phyloP scores from a whole-genome alignment of 345 rosid genomes.

The Euclidium syriacum region DNA sequence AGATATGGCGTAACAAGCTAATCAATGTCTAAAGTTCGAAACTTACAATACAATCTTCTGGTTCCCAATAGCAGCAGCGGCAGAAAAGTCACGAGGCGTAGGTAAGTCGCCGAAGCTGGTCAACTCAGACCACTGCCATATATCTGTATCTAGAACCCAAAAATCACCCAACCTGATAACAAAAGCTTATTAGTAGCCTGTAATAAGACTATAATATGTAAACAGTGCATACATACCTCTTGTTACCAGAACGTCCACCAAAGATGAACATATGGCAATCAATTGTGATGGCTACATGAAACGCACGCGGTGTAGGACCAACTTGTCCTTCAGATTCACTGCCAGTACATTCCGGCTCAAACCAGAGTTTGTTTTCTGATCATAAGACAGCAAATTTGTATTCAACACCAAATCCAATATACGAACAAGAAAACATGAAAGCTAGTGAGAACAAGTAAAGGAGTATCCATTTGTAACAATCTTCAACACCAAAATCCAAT shows the following conservation, averaged over 20 bases:
- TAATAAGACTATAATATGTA: background rate
- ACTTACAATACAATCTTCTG: slow-evolving; percentile 82
- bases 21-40: slow-evolving; percentile 1
- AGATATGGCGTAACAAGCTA: background rate
- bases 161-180: slow-evolving; percentile 83
- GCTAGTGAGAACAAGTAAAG: too few relatives aligned
- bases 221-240: slow-evolving; percentile 49
- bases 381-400: background rate
- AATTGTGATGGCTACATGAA: slow-evolving; percentile 87
- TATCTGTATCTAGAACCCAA: slow-evolving; percentile 98
- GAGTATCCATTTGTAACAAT: too few relatives aligned
- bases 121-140: slow-evolving; percentile 99
- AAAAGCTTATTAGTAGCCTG: background rate
- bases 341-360: slow-evolving; percentile 85
- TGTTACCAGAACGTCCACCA: slow-evolving; percentile 82
- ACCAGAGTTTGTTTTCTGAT: slow-evolving; percentile 83
- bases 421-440: too few relatives aligned
- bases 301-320: slow-evolving; percentile 85
- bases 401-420: background rate
- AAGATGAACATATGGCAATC: slow-evolving; percentile 95
- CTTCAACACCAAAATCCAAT: too few relatives aligned
- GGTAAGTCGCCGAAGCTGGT: slow-evolving; percentile 94
- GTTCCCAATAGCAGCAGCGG: slow-evolving; percentile 83
- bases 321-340: slow-evolving; percentile 79
- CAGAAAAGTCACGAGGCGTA: slow-evolving; percentile 83